phyloP scores from a whole-genome alignment of 108 stramenopile genomes.

The Conticribra guillardii region DNA sequence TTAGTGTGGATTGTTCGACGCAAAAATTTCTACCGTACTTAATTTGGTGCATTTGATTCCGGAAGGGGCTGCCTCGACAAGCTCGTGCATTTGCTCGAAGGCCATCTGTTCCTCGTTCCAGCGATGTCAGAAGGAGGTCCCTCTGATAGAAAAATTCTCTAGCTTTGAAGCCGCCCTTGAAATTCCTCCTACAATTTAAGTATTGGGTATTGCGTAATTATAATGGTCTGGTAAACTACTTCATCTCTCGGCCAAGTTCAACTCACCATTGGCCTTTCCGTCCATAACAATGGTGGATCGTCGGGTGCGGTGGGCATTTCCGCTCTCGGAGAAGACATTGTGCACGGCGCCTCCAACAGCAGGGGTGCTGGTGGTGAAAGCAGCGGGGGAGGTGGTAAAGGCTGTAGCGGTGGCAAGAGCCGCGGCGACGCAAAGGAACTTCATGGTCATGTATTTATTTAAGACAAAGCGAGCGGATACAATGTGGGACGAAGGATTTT shows the following conservation, averaged over 20 bases:
- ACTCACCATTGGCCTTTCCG: slow-evolving; percentile 90
- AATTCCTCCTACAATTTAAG: no score
- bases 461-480: neutral
- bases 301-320: slow-evolving; percentile 67
- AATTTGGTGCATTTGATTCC: no score
- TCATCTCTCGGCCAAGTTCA: slow-evolving; percentile 1
- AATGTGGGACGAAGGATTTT: neutral
- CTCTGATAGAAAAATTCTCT: no score
- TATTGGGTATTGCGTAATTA: no score
- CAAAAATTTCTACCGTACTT: neutral
- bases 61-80: no score
- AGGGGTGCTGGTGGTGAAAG: slow-evolving; percentile 62
- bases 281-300: slow-evolving; percentile 88
- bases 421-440: slow-evolving; percentile 70
- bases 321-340: slow-evolving; percentile 47
- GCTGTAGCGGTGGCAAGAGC: slow-evolving; percentile 66
- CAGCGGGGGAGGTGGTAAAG: slow-evolving; percentile 35
- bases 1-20: neutral
- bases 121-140: no score
- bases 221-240: no score
- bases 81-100: neutral
- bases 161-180: no score
- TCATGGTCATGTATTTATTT: slow-evolving; percentile 52
- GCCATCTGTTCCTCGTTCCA: no score
- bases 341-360: slow-evolving; percentile 47